These are phyloP conservation scores for Solanum okadae DNA, from an alignment of 257 asterid genomes.

Conservation along the genomic window DNA sequence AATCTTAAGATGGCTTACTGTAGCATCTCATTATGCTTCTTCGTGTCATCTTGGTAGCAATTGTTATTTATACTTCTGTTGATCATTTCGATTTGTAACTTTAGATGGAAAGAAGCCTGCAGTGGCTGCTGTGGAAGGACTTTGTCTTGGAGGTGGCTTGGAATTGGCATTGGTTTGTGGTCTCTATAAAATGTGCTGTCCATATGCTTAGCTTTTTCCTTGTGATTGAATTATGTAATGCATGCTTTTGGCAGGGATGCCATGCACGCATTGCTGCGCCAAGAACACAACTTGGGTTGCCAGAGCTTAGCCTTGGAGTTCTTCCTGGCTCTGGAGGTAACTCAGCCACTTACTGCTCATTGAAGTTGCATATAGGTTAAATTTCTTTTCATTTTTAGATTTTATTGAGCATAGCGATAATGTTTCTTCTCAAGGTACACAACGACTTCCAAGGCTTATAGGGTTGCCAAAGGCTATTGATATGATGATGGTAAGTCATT, in stretches of 20 bases:
- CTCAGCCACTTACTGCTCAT: not conserved
- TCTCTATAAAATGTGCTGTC: not conserved
- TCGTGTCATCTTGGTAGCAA: not conserved
- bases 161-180: conserved; percentile 80
- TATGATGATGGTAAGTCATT: conserved; percentile 71
- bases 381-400: not conserved
- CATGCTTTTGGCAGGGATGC: conserved; percentile 48
- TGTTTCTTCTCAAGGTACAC: conserved; percentile 59
- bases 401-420: not conserved
- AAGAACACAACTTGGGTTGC: conserved; percentile 74
- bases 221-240: not conserved
- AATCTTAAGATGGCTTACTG: not conserved
- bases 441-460: conserved; percentile 90
- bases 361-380: not conserved
- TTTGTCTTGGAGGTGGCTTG: conserved; percentile 97
- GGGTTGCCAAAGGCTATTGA: conserved; percentile 87
- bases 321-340: conserved; percentile 97
- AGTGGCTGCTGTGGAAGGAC: conserved; percentile 93
- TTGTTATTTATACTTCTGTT: not conserved
- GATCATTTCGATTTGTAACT: conserved; percentile 10
- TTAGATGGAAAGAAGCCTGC: conserved; percentile 85
- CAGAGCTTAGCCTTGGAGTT: conserved; percentile 93
- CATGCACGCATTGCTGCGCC: conserved; percentile 96
- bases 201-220: not conserved
- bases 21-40: not conserved